Evolutionary conservation across 1,284 basidiomycete genomes (phyloP).

Genomic region (Marasmius tenuissimus): DNA sequence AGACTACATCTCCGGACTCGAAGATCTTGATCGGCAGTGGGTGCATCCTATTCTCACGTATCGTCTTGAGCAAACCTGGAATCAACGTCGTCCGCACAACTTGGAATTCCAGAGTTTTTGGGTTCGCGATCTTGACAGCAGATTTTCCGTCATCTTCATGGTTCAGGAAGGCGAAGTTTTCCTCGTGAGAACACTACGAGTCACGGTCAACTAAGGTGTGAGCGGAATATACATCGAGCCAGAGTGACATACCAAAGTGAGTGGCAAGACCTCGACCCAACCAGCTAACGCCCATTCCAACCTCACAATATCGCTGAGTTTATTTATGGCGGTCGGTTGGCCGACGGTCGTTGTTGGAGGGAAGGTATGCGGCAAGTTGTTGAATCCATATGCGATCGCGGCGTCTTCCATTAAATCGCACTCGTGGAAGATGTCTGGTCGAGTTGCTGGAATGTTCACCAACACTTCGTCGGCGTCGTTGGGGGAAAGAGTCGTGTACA

Average conservation of each 20-base stretch:
- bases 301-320: constrained; percentile 86
- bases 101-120: constrained; percentile 97
- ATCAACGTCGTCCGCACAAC: constrained; percentile 95
- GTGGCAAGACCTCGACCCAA: constrained; percentile 93
- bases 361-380: constrained; percentile 92
- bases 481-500: constrained; percentile 51
- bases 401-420: constrained; percentile 99
- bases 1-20: constrained; percentile 91
- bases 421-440: constrained; percentile 97
- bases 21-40: constrained; percentile 92
- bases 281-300: constrained; percentile 92
- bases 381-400: constrained; percentile 97
- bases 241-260: constrained; percentile 76
- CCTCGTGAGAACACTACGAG: constrained; percentile 92
- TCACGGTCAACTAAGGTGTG: constrained; percentile 1
- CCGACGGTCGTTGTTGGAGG: constrained; percentile 96
- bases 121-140: constrained; percentile 93
- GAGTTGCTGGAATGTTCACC: constrained; percentile 85
- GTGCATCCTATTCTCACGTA: constrained; percentile 95
- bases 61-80: constrained; percentile 94
- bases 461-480: constrained; percentile 63
- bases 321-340: constrained; percentile 89
- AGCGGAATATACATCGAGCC: background rate
- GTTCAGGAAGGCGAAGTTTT: constrained; percentile 95
- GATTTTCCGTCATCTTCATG: constrained; percentile 78